Evolutionary conservation across 805 yeast genomes (phyloP), one percentile per base, ranked within the genome.

Genomic region (Debaryomyces maramus): DNA sequence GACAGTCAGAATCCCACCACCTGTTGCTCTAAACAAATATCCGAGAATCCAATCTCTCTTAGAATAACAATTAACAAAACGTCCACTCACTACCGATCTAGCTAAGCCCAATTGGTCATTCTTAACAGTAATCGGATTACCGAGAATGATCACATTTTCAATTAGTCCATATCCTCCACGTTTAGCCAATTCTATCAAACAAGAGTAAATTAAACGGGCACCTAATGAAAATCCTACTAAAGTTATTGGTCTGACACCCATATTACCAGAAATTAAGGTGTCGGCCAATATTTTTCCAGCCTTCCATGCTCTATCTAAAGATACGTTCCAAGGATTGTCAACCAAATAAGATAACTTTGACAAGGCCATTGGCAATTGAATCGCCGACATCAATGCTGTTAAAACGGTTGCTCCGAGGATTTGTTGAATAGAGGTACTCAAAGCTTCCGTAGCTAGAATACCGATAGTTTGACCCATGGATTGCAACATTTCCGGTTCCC

Each of bases 401-500:
- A 93, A 68, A 22, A 93, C 76, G 0, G 99, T 93, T 9, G 88
- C 88, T 36, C 98, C 99, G 26, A 93, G 72, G 41, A 93, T 84
- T 60, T 95, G 99, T 66, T 93, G 99, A 32, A 93, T 83, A 4
- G 97, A 88, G 50, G 91, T 93, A 0, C 95, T 80, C 39, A 95
- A 72, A 0, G 95, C 91, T 63, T 93, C 99, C 29, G 91, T 85
- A 0, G 99, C 99, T 41, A 93, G 73, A 52, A 93, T 90, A 46
- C 81, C 80, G 47, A 93, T 91, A 0, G 99, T 93, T 61, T 93
- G 97, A 58, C 99, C 99, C 78, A 87, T 88, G 40, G 96, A 85
- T 46, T 81, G 83, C 53, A 93, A 79, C 93, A 93, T 88, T 50
- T 93, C 99, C 0, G 99, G 99, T 61, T 93, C 99, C 99, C 99